Conservation (phyloP, 139 green algal species). For the Asterochloris erici region DNA sequence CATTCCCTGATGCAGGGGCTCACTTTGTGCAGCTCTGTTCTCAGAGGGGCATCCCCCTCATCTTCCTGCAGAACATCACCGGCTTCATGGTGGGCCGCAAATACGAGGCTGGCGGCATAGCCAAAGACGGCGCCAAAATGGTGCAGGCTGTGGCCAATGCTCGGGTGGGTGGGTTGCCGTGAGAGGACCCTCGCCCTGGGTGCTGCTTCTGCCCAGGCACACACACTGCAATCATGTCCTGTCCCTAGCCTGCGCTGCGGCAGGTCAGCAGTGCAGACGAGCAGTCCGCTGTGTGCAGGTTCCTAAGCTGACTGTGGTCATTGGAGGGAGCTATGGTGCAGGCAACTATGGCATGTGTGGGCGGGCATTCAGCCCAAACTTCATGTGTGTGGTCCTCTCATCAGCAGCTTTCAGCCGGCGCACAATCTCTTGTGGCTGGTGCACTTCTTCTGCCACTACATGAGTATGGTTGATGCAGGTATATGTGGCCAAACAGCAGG, state of each 20-base stretch:
- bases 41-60: slow-evolving; percentile 79
- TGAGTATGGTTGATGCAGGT: slow-evolving; percentile 24
- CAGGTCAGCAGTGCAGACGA: background rate
- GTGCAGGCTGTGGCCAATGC: slow-evolving; percentile 87
- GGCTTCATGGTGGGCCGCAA: slow-evolving; percentile 86
- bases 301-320: slow-evolving; percentile 87
- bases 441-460: too few relatives aligned
- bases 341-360: slow-evolving; percentile 98
- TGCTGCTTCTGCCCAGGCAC: background rate
- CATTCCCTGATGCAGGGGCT: slow-evolving; percentile 20
- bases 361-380: slow-evolving; percentile 85
- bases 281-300: slow-evolving; percentile 47
- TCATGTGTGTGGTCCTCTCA: slow-evolving; percentile 43
- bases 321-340: slow-evolving; percentile 87
- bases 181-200: background rate
- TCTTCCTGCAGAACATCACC: slow-evolving; percentile 88
- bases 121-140: slow-evolving; percentile 96
- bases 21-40: slow-evolving; percentile 78
- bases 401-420: too few relatives aligned
- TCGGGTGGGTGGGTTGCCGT: slow-evolving; percentile 28
- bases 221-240: slow-evolving; percentile 87
- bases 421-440: too few relatives aligned
- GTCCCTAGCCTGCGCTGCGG: slow-evolving; percentile 71
- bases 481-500: slow-evolving; percentile 93
- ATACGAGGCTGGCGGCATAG: slow-evolving; percentile 89